Percentiles rank a stretch among this genome's conserved stretches.
Evolutionary conservation across 208 protist species (phyloP).

Genomic region (Leishmania tarentolae): DNA sequence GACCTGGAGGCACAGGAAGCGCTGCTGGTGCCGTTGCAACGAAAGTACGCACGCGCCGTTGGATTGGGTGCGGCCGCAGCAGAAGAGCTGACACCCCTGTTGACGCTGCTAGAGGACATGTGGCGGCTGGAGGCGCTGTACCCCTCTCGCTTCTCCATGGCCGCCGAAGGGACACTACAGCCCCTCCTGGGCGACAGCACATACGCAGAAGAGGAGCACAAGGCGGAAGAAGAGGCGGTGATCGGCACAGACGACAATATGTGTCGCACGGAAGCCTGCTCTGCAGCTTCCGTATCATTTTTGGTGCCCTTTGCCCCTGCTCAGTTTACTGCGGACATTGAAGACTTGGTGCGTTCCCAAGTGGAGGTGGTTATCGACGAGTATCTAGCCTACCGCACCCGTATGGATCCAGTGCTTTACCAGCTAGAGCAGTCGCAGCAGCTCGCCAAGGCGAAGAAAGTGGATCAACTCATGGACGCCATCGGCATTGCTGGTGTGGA

Average conservation of each 20-base stretch:
- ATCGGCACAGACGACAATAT: neutral
- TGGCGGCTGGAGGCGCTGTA: constrained; percentile 63
- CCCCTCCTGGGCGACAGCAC: constrained; percentile 12
- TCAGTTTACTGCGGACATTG: constrained; percentile 55
- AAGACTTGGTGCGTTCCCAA: constrained; percentile 70
- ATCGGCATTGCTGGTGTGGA: constrained; percentile 38
- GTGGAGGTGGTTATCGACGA: constrained; percentile 68
- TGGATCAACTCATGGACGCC: constrained; percentile 57
- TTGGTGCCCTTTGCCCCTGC: constrained; percentile 63
- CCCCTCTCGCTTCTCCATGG: constrained; percentile 66
- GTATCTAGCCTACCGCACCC: constrained; percentile 71
- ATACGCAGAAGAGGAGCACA: neutral
- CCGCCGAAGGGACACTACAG: constrained; percentile 32
- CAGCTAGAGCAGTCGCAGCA: constrained; percentile 53
- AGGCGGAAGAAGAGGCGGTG: neutral
- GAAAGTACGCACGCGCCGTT: constrained; percentile 46
- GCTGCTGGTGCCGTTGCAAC: constrained; percentile 47
- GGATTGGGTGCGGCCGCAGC: constrained; percentile 34
- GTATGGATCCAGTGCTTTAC: constrained; percentile 73
- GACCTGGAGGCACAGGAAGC: constrained; percentile 59
- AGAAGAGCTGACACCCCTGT: constrained; percentile 19
- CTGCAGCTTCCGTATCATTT: constrained; percentile 18
- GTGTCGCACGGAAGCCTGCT: neutral
- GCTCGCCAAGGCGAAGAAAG: constrained; percentile 37
- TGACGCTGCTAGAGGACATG: constrained; percentile 66